Base-by-base conservation (phyloP, 768 basidiomycete genomes). In the Saitozyma sp. region DNA sequence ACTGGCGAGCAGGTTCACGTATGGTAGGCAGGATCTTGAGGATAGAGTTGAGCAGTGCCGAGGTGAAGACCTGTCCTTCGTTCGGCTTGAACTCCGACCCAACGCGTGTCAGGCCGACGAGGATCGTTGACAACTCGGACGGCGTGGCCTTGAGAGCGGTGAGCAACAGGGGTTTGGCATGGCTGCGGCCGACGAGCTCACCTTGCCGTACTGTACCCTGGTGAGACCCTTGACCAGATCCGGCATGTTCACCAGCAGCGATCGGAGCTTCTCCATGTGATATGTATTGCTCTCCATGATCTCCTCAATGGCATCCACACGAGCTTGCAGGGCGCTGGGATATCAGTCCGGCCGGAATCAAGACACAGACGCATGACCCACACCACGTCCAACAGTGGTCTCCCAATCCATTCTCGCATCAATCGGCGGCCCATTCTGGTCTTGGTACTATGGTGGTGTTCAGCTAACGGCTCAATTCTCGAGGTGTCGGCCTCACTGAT, bases 141-240 rank as follows among this genome's bases (percentile, higher is more conserved):
- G 94, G 90, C 1, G 88, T 88, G 56, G 91, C 92, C 67, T 80
- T n/a, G 46, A 49, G 11, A 13, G 13, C 7, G 45, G 45, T 39
- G 6, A 9, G 43, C 13, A 42, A 14, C 42, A 0, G 10, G 9
- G 40, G 37, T 14, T 8, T 14, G 42, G 37, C 17, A 17, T 11
- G 40, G 20, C 20, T 11, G 29, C 45, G 13, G 45, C 45, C 29
- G 14, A 48, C 14, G 19, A 19, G 20, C 82, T 67, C 66, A 92
- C 91, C 82, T 92, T 90, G 52, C 92, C 90, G 69, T 95, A 95
- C 73, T 94, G 91, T 40, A 97, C 89, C 39, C 92, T 83, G 63
- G 87, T 89, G 14, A 98, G 81, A 0, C 95, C 95, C 73, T 85
- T 88, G 0, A 89, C 86, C 51, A 97, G 85, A 76, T 97, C 93